Conservation (phyloP, 345 rosid genomes). For the Rhizophora mangle region DNA sequence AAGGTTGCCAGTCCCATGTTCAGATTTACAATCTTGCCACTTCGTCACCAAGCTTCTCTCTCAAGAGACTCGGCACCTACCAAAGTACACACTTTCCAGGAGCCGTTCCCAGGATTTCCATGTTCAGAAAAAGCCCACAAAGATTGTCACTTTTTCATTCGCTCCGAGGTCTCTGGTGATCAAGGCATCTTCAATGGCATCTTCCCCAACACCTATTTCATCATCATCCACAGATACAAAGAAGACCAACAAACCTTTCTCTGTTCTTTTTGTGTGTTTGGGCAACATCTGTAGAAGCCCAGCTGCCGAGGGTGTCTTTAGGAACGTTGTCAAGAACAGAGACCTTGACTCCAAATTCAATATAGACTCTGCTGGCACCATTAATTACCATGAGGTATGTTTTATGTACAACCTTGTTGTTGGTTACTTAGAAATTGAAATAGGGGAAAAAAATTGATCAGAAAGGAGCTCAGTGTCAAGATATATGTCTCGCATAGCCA, state of each 20-base stretch:
- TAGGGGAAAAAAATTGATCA: neutral
- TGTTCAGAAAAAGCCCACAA: slow-evolving; percentile 14
- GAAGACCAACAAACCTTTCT: slow-evolving; percentile 60
- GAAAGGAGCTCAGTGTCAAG: neutral
- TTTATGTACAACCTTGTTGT: neutral
- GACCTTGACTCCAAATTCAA: slow-evolving; percentile 63
- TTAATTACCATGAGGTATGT: slow-evolving; percentile 75
- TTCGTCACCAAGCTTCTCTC: slow-evolving; percentile 12
- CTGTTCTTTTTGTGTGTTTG: slow-evolving; percentile 83
- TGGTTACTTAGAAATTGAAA: slow-evolving; percentile 6
- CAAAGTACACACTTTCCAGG: slow-evolving; percentile 20
- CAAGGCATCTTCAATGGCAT: slow-evolving; percentile 48
- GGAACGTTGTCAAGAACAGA: slow-evolving; percentile 67
- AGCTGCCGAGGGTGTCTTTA: slow-evolving; percentile 94
- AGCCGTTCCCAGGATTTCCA: slow-evolving; percentile 8
- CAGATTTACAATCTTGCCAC: slow-evolving; percentile 60
- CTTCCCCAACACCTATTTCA: slow-evolving; percentile 32
- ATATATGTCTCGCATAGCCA: neutral
- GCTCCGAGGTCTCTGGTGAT: slow-evolving; percentile 16
- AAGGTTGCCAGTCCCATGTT: slow-evolving; percentile 17
- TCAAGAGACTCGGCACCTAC: slow-evolving; percentile 15
- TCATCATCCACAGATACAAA: slow-evolving; percentile 20
- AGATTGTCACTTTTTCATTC: slow-evolving; percentile 13
- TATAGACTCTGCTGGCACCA: slow-evolving; percentile 95
- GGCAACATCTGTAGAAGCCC: slow-evolving; percentile 97